Base-by-base conservation (phyloP, 306 rosid genomes). In the Castanea sativa region DNA sequence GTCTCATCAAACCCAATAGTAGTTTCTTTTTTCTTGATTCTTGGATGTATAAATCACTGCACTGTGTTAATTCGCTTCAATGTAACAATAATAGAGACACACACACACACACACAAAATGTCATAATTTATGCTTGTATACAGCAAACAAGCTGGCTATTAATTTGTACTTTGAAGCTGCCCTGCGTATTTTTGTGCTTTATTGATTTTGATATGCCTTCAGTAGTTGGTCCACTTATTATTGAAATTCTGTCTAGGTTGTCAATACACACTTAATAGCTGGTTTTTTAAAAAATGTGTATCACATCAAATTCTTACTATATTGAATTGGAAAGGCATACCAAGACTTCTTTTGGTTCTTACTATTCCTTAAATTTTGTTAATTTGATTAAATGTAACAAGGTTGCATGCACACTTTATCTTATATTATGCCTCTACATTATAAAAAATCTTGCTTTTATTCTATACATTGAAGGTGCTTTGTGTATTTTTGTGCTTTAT, bases 401-500 rank as follows among this genome's bases (percentile, higher is more conserved):
- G 65, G 29, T 6, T 9, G 29, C 18, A 3, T 13, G 5, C 4
- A 23, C 32, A 23, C 25, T 20, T 4, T 21, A 59, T 59, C 12
- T 23, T 11, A 59, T 59, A 4, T n/a, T 23, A 20, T 49, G 53
- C 53, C 53, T 49, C 53, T 49, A 12, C 53, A 49, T 49, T 0
- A 49, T 49, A 49, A 49, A 3, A 11, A 49, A 49, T 11, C 53
- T 49, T 49, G 53, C 53, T 49, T 49, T 12, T 49, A 12, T 49
- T 9, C 13, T 59, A 11, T 21, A 23, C 58, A 0, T 11, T 38
- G 55, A 55, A 60, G 23, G 21, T 35, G 60, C 55, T 19, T 51
- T 70, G 76, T 56, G 16, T 49, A 41, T 61, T 32, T n/a, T 74
- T 60, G 53, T 51, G 61, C 65, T 72, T 27, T 69, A 68, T 68